phyloP scores from a whole-genome alignment of 2,329 filamentous ascomycete species.

The Ceratocystis harringtonii region DNA sequence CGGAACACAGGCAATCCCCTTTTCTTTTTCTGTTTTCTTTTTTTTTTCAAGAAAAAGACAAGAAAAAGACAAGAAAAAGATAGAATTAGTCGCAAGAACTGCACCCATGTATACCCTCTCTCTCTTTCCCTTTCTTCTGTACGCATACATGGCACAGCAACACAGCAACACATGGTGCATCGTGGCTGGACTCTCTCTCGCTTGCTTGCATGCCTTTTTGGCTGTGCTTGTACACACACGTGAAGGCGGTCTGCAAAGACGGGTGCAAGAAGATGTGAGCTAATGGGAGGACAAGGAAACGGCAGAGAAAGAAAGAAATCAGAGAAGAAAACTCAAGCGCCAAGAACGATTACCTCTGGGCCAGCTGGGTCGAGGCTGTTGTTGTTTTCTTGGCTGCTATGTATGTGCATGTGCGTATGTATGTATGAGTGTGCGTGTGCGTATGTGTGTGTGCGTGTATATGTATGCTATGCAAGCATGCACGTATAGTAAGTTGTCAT shows the following conservation, averaged over 20 bases:
- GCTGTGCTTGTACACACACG: slow-evolving; percentile 1
- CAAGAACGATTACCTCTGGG: too few species aligned
- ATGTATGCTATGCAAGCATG: not conserved
- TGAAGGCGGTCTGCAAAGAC: slow-evolving; percentile 1
- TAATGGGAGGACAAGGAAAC: not conserved
- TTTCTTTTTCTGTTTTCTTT: too few species aligned
- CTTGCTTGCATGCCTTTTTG: slow-evolving; percentile 1
- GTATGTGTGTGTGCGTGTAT: too few species aligned
- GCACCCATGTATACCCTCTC: not conserved
- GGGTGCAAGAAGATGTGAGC: not conserved
- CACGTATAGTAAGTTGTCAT: not conserved
- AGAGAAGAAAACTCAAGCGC: too few species aligned
- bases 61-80: too few species aligned
- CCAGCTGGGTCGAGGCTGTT: too few species aligned
- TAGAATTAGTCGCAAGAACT: not conserved
- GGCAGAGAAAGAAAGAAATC: not conserved
- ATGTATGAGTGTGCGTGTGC: too few species aligned
- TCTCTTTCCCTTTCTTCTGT: not conserved
- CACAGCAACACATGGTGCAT: not conserved
- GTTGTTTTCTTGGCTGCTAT: too few species aligned
- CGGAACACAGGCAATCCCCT: too few species aligned
- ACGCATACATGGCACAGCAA: not conserved
- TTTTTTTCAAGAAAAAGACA: too few species aligned
- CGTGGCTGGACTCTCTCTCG: slow-evolving; percentile 4
- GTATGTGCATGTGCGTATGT: too few species aligned